phyloP scores from a whole-genome alignment of 805 yeast genomes.

The Saccharomyces eubayanus region DNA sequence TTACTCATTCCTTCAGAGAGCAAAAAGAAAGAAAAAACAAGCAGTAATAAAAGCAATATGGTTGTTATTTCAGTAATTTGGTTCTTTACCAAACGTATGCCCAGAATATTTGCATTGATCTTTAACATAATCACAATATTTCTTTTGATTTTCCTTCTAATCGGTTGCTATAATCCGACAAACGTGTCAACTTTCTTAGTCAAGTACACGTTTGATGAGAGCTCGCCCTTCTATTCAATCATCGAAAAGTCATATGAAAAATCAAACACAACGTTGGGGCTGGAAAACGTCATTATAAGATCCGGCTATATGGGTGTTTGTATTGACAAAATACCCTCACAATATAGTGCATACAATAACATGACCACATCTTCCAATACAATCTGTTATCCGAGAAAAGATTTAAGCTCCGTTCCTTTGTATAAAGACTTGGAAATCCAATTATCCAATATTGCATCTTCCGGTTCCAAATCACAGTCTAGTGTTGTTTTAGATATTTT shows the following conservation, averaged over 20 bases:
- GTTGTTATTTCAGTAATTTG: slow-evolving; percentile 11
- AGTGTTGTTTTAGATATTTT: slow-evolving; percentile 35
- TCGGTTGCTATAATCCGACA: slow-evolving; percentile 44
- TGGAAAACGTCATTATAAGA: slow-evolving; percentile 37
- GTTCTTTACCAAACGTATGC: slow-evolving; percentile 32
- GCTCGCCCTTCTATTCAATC: slow-evolving; percentile 37
- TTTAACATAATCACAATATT: slow-evolving; percentile 42
- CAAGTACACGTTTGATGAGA: slow-evolving; percentile 40
- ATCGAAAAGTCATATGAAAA: slow-evolving; percentile 33
- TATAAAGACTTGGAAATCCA: slow-evolving; percentile 23
- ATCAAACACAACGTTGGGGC: slow-evolving; percentile 26
- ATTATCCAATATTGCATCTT: slow-evolving; percentile 15
- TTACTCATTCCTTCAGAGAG: background rate
- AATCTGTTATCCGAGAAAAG: slow-evolving; percentile 24
- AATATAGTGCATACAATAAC: slow-evolving; percentile 10
- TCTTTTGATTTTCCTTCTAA: slow-evolving; percentile 44
- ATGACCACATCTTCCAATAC: slow-evolving; percentile 5
- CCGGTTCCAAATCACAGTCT: slow-evolving; percentile 20
- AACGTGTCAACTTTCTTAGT: slow-evolving; percentile 45
- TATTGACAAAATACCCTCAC: slow-evolving; percentile 30
- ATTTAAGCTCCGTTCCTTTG: slow-evolving; percentile 14
- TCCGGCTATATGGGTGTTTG: slow-evolving; percentile 56
- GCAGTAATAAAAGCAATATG: background rate
- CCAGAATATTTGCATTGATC: slow-evolving; percentile 36
- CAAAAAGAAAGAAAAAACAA: background rate